phyloP scores from a whole-genome alignment of 2,329 filamentous ascomycete species.

The Sclerotinia borealis region DNA sequence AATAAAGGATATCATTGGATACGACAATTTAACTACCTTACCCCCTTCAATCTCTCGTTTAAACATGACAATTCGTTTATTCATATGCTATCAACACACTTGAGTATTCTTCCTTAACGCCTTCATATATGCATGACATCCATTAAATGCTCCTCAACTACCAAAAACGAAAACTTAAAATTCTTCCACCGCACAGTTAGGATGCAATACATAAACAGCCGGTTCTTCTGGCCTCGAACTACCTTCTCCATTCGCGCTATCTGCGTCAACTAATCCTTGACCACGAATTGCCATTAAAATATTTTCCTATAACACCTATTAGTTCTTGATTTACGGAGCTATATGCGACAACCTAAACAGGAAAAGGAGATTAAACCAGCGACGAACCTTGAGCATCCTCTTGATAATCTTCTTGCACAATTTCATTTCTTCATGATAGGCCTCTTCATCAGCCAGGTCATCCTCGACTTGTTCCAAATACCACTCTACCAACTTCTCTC shows the following conservation, averaged over 20 bases:
- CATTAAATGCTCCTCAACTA: neutral
- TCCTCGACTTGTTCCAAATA: slow-evolving; percentile 89
- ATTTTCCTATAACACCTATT: slow-evolving; percentile 63
- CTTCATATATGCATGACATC: slow-evolving; percentile 5
- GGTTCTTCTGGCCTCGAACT: slow-evolving; percentile 40
- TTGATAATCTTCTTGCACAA: slow-evolving; percentile 82
- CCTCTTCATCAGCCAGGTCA: slow-evolving; percentile 74
- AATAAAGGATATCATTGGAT: neutral
- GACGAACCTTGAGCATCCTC: slow-evolving; percentile 86
- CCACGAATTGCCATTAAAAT: slow-evolving; percentile 76
- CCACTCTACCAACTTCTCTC: slow-evolving; percentile 77
- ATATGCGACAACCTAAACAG: slow-evolving; percentile 30
- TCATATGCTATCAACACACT: neutral
- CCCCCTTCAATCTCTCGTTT: neutral
- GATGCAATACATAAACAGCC: slow-evolving; percentile 83
- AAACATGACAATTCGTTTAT: neutral
- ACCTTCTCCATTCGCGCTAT: slow-evolving; percentile 35
- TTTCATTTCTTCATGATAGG: slow-evolving; percentile 66
- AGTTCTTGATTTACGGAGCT: slow-evolving; percentile 24
- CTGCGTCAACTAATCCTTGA: slow-evolving; percentile 46
- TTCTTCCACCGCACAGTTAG: slow-evolving; percentile 78
- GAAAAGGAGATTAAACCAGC: neutral
- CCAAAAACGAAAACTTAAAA: slow-evolving; percentile 14
- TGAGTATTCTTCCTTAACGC: neutral
- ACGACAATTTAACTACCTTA: neutral